Percentiles rank a stretch among this genome's conserved stretches.
Evolutionary conservation across 495 filamentous ascomycete species (phyloP).

Genomic region (Aspergillus bridgeri): DNA sequence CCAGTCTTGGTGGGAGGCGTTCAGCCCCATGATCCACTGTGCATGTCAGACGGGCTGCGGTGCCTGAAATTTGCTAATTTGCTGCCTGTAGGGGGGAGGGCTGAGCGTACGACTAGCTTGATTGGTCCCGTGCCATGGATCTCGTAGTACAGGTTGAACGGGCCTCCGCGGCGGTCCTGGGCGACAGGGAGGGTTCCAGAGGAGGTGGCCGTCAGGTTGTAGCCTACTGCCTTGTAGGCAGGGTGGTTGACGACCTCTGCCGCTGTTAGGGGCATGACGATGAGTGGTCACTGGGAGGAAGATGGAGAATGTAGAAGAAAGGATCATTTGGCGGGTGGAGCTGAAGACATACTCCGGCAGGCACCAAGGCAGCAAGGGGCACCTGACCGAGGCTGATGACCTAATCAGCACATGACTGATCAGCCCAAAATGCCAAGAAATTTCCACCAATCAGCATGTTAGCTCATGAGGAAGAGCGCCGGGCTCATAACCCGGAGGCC

Average conservation of each 20-base stretch:
- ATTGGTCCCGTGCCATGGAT: constrained; percentile 71
- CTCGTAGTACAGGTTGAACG: constrained; percentile 69
- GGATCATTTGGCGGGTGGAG: not conserved
- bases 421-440: too few relatives aligned
- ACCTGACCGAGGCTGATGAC: too few relatives aligned
- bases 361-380: too few relatives aligned
- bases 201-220: constrained; percentile 58
- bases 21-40: constrained; percentile 33
- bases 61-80: not conserved
- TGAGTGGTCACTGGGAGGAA: not conserved
- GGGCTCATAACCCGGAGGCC: constrained; percentile 17
- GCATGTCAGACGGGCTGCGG: not conserved
- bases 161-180: constrained; percentile 57
- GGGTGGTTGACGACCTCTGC: constrained; percentile 48
- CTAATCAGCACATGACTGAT: too few relatives aligned
- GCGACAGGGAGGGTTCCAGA: constrained; percentile 60
- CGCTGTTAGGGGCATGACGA: constrained; percentile 37
- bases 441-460: constrained; percentile 11
- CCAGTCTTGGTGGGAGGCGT: constrained; percentile 51
- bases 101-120: constrained; percentile 62
- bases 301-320: not conserved
- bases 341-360: not conserved
- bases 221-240: constrained; percentile 51
- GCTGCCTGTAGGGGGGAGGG: not conserved
- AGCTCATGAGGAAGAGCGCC: constrained; percentile 16